A percentile compares a stretch with the other conserved stretches of the same genome.
Evolutionary conservation across 257 asterid genomes (phyloP).

Genomic region (Plantago ovata): DNA sequence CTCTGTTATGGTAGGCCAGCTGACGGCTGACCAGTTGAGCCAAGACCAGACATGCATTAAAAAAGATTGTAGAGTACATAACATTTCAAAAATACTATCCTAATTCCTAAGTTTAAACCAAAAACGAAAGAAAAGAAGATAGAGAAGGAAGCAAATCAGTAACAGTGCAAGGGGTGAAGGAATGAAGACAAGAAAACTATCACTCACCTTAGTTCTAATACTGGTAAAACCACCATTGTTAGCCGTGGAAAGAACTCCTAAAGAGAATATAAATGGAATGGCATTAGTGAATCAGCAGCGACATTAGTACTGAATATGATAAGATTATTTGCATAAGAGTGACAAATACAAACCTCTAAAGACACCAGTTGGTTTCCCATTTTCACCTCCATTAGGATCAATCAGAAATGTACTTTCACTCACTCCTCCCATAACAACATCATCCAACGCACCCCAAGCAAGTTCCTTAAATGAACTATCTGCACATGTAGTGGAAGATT

Average conservation of each 20-base stretch:
- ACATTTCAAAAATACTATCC: no score
- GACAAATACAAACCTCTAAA: conserved; percentile 62
- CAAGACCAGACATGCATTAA: background rate
- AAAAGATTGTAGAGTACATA: no score
- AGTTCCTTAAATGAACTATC: conserved; percentile 61
- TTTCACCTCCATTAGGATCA: conserved; percentile 74
- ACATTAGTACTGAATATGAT: background rate
- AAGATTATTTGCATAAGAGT: background rate
- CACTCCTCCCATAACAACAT: conserved; percentile 99
- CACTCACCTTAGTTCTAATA: conserved; percentile 71
- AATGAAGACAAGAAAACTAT: conserved; percentile 12
- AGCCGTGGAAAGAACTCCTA: conserved; percentile 86
- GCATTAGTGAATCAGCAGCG: conserved; percentile 5
- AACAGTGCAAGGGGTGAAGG: background rate
- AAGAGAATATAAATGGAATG: conserved; percentile 13
- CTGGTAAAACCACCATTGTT: conserved; percentile 97
- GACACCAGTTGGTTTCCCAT: conserved; percentile 77
- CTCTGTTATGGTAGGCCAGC: no score
- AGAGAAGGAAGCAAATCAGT: background rate
- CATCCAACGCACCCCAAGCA: conserved; percentile 96
- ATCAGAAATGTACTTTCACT: conserved; percentile 78
- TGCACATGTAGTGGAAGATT: conserved; percentile 28
- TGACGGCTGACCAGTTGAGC: no score
- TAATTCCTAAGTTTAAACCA: background rate
- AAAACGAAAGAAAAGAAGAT: background rate